These are phyloP conservation scores for Aaosphaeria arxii DNA, from an alignment of 2,329 filamentous ascomycete species.

Conservation along the genomic window DNA sequence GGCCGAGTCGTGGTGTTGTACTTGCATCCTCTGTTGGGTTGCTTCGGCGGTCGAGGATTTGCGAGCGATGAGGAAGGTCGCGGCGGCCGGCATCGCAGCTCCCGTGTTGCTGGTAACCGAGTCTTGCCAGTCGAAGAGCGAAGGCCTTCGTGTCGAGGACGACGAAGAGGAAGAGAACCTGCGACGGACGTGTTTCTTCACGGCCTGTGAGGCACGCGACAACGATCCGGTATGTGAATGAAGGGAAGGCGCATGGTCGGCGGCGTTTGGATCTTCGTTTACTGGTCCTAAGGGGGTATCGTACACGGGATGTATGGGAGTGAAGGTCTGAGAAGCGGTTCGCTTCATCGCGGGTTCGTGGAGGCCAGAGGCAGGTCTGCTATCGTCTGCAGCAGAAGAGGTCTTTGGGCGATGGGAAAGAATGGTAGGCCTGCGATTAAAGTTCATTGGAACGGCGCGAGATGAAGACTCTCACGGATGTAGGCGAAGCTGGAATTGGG, in stretches of 20 bases:
- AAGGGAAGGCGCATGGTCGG: conserved; percentile 8
- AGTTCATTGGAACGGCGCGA: conserved; percentile 12
- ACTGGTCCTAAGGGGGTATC: conserved; percentile 27
- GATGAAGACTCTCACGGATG: too few relatives aligned
- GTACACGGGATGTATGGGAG: conserved; percentile 10
- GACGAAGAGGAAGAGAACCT: conserved; percentile 24
- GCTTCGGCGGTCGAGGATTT: not conserved
- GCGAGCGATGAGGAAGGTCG: not conserved
- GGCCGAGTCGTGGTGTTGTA: conserved; percentile 32
- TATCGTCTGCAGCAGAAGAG: conserved; percentile 43
- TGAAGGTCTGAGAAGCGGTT: conserved; percentile 38
- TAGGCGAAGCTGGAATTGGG: conserved; percentile 11
- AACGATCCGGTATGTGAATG: conserved; percentile 23
- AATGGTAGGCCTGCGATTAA: conserved; percentile 33
- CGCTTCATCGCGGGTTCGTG: conserved; percentile 32
- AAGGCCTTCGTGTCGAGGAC: conserved; percentile 22
- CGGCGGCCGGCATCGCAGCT: too few relatives aligned
- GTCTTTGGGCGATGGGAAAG: conserved; percentile 39
- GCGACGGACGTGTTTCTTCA: conserved; percentile 32
- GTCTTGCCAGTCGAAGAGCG: conserved; percentile 26
- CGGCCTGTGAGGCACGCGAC: conserved; percentile 25
- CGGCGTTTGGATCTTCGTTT: conserved; percentile 20
- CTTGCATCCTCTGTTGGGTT: not conserved
- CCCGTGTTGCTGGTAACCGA: conserved; percentile 2
- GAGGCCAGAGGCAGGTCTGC: conserved; percentile 17